Evolutionary conservation across 2,329 filamentous ascomycete species (phyloP).

Genomic region (Penicillium sp.): DNA sequence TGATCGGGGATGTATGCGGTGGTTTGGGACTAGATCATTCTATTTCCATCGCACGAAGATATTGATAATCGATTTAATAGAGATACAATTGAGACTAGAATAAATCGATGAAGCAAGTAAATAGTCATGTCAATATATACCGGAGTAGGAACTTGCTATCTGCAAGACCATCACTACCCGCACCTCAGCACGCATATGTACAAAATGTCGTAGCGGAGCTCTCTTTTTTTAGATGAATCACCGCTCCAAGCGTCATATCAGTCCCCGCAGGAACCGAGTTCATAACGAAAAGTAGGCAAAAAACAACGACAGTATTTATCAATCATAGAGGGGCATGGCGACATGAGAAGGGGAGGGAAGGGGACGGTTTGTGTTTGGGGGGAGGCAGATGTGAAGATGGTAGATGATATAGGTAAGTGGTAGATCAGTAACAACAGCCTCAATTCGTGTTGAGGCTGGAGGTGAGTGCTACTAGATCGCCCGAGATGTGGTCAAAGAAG

Average conservation of each 20-base stretch:
- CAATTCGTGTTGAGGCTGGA: background rate
- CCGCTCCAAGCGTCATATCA: conserved; percentile 17
- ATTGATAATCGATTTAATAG: background rate
- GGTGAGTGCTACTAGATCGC: background rate
- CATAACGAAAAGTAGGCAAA: conserved; percentile 7
- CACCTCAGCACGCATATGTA: conserved; percentile 6
- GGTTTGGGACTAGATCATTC: background rate
- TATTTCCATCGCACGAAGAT: background rate
- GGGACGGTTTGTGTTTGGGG: background rate
- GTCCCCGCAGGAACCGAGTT: conserved; percentile 5
- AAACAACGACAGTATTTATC: conserved; percentile 21
- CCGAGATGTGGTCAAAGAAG: background rate
- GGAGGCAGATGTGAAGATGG: background rate
- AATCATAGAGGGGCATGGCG: conserved; percentile 30
- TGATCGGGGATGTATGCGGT: background rate
- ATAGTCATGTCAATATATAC: conserved; percentile 14
- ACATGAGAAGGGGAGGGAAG: conserved; percentile 23
- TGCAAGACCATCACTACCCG: conserved; percentile 4
- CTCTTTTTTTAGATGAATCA: conserved; percentile 10
- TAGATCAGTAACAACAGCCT: background rate
- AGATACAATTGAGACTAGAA: background rate
- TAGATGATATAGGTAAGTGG: background rate
- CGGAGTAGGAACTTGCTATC: conserved; percentile 8
- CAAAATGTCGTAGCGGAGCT: conserved; percentile 14
- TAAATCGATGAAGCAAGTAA: background rate